Percentiles rank a stretch among this genome's conserved stretches.
phyloP scores from a whole-genome alignment of 2,329 filamentous ascomycete species.

The Aspergillus fumigatus region DNA sequence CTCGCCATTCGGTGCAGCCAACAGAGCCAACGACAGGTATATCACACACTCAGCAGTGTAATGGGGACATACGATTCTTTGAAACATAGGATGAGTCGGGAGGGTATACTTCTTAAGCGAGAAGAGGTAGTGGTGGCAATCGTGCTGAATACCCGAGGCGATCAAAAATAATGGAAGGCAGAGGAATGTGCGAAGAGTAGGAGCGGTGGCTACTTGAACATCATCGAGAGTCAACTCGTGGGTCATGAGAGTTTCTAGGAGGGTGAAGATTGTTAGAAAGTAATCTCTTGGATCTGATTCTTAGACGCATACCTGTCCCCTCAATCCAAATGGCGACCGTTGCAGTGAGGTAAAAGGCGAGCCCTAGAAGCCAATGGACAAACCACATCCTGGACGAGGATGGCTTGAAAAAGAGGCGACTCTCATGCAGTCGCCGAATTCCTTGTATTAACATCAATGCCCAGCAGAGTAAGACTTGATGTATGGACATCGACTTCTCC shows the following conservation, averaged over 20 bases:
- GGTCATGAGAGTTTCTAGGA: constrained; percentile 29
- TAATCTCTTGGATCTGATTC: background rate
- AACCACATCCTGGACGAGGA: constrained; percentile 79
- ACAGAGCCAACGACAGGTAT: constrained; percentile 71
- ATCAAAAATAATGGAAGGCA: constrained; percentile 62
- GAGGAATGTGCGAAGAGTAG: constrained; percentile 50
- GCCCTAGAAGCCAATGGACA: constrained; percentile 73
- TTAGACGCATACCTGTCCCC: constrained; percentile 56
- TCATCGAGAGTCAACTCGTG: constrained; percentile 31
- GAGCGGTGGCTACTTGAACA: constrained; percentile 35
- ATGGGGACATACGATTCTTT: constrained; percentile 73
- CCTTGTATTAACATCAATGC: constrained; percentile 72
- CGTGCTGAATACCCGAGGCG: constrained; percentile 69
- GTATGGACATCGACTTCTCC: constrained; percentile 50
- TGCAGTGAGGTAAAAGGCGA: constrained; percentile 70
- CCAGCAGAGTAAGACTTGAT: constrained; percentile 65
- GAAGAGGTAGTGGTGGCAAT: constrained; percentile 66
- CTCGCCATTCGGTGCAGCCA: constrained; percentile 64
- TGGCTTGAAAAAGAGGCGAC: constrained; percentile 58
- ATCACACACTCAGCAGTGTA: constrained; percentile 85
- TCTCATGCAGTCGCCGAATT: constrained; percentile 71
- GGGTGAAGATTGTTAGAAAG: background rate
- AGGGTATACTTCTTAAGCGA: constrained; percentile 77
- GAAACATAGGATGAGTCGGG: constrained; percentile 69
- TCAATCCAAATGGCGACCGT: constrained; percentile 81